Evolutionary conservation across 805 yeast genomes (phyloP).

Genomic region (Debaryomyces tyrocola): DNA sequence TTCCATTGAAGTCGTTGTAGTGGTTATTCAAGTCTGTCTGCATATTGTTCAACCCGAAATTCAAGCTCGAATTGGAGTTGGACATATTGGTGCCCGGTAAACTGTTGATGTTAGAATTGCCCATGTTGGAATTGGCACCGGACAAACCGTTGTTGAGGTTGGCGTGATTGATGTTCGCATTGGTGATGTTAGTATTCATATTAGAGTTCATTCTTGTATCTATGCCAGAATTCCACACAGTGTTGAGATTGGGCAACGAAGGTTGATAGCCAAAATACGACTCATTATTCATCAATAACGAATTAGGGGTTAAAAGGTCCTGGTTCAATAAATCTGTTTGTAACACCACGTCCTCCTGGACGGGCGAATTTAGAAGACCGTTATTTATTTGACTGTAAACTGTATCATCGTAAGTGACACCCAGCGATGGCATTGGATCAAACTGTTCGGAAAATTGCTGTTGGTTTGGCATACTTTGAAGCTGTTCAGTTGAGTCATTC

Average conservation of each 20-base stretch:
- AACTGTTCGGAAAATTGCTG: background rate
- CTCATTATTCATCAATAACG: background rate
- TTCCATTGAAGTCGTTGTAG: background rate
- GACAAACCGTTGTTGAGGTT: too few species aligned
- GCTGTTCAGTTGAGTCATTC: constrained; percentile 8
- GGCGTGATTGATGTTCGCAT: too few species aligned
- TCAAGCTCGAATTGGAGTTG: background rate
- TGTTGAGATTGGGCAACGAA: background rate
- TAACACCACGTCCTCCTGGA: background rate
- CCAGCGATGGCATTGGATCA: background rate
- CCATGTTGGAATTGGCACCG: too few species aligned
- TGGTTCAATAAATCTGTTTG: background rate
- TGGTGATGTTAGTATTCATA: background rate
- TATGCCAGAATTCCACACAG: background rate
- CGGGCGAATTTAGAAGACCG: background rate
- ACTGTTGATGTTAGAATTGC: too few species aligned
- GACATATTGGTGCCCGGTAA: background rate
- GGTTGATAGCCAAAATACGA: background rate
- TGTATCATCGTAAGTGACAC: background rate
- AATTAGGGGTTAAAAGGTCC: background rate
- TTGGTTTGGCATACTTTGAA: background rate
- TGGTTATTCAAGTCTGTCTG: background rate
- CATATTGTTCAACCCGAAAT: background rate
- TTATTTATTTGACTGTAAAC: background rate
- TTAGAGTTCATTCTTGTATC: background rate